These are phyloP conservation scores for Puccinia brachypodii DNA, from an alignment of 1,284 basidiomycete species.

Conservation along the genomic window DNA sequence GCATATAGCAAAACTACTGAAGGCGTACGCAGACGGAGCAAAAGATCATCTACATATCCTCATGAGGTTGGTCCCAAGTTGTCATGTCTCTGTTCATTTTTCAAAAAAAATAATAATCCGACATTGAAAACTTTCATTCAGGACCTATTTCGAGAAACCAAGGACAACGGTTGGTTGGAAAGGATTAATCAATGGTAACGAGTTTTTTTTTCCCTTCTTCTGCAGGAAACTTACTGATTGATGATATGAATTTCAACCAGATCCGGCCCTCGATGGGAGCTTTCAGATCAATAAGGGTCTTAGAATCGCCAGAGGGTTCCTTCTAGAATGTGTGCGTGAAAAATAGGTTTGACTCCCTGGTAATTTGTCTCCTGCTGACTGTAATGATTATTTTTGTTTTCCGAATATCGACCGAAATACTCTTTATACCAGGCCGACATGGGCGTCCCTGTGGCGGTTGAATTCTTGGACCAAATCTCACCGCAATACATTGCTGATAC, in stretches of 20 bases:
- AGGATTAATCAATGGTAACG: slow-evolving; percentile 81
- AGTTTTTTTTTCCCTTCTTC: neutral
- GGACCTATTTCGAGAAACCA: slow-evolving; percentile 57
- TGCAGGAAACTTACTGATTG: neutral
- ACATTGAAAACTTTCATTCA: neutral
- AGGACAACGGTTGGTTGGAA: slow-evolving; percentile 97
- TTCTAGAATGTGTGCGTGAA: slow-evolving; percentile 65
- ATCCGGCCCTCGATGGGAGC: slow-evolving; percentile 74
- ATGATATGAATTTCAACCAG: slow-evolving; percentile 50
- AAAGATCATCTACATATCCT: slow-evolving; percentile 87
- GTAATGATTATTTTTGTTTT: neutral
- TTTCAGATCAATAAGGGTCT: slow-evolving; percentile 97
- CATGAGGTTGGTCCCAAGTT: slow-evolving; percentile 62
- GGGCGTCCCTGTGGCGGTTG: slow-evolving; percentile 58
- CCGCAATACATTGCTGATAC: slow-evolving; percentile 96
- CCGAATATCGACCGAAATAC: neutral
- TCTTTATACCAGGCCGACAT: slow-evolving; percentile 55
- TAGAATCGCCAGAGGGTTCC: slow-evolving; percentile 80
- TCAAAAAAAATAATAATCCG: neutral
- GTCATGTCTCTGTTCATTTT: slow-evolving; percentile 3
- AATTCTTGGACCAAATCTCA: slow-evolving; percentile 70
- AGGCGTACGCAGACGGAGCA: slow-evolving; percentile 74
- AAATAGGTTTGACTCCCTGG: neutral
- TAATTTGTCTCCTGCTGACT: neutral
- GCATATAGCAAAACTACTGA: slow-evolving; percentile 65